Percentiles rank a stretch among this genome's conserved stretches.
These are phyloP conservation scores for Candida odintsovae DNA, from an alignment of 805 yeast species.

Conservation along the genomic window DNA sequence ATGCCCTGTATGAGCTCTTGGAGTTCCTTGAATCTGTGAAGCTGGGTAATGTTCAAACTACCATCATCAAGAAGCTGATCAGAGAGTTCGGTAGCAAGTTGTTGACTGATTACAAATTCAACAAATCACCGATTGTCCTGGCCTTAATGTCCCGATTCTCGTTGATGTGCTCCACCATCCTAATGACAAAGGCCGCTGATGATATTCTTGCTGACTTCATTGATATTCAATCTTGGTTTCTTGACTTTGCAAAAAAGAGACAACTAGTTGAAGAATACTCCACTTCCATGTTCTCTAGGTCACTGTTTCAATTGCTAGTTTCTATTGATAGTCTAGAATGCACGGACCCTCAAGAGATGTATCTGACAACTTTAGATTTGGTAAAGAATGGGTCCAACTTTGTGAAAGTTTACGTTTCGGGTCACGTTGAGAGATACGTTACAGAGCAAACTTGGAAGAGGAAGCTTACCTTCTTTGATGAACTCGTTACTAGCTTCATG, in stretches of 20 bases:
- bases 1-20: slow-evolving; percentile 11
- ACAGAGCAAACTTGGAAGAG: background rate
- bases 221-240: slow-evolving; percentile 44
- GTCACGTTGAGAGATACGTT: background rate
- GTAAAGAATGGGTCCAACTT: slow-evolving; percentile 11
- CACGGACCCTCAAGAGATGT: background rate
- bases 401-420: slow-evolving; percentile 3
- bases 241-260: slow-evolving; percentile 33
- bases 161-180: slow-evolving; percentile 18
- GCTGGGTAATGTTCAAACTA: slow-evolving; percentile 1
- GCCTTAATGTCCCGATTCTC: slow-evolving; percentile 29
- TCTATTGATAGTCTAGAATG: slow-evolving; percentile 16
- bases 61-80: slow-evolving; percentile 6
- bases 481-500: slow-evolving; percentile 19
- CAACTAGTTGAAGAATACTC: slow-evolving; percentile 36
- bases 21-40: slow-evolving; percentile 3
- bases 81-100: slow-evolving; percentile 16
- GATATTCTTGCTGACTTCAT: slow-evolving; percentile 34
- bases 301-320: slow-evolving; percentile 28
- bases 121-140: slow-evolving; percentile 36
- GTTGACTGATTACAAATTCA: slow-evolving; percentile 25
- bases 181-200: slow-evolving; percentile 23
- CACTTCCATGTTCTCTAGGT: slow-evolving; percentile 25
- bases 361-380: background rate
- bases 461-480: slow-evolving; percentile 17